Conservation (phyloP, 2,329 filamentous ascomycete species). For the Fusarium multiceps region DNA sequence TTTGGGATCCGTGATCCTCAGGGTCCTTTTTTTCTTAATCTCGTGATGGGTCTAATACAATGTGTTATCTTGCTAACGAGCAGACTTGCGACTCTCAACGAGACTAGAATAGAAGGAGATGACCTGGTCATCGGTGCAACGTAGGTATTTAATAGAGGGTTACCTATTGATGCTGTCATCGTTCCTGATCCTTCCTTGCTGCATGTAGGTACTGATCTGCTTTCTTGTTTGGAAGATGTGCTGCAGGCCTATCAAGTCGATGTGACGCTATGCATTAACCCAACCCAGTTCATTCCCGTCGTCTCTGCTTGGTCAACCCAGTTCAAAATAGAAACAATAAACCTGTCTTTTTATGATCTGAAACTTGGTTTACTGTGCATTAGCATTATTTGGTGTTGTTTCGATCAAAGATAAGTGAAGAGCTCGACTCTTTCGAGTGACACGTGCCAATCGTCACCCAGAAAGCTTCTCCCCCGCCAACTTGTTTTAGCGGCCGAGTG, state of each 20-base stretch:
- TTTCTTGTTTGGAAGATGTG: slow-evolving; percentile 26
- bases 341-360: slow-evolving; percentile 10
- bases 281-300: slow-evolving; percentile 6
- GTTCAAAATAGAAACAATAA: slow-evolving; percentile 13
- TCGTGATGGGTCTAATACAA: background rate
- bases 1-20: background rate
- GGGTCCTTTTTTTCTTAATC: background rate
- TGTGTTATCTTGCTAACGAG: background rate
- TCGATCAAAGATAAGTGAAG: background rate
- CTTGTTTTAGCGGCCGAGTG: slow-evolving; percentile 28
- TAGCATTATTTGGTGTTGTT: background rate
- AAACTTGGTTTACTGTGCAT: slow-evolving; percentile 20
- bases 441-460: slow-evolving; percentile 34
- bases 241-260: slow-evolving; percentile 37
- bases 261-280: slow-evolving; percentile 38
- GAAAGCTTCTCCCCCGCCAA: slow-evolving; percentile 24
- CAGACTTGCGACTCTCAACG: background rate
- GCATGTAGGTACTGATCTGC: slow-evolving; percentile 33
- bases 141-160: background rate
- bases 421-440: slow-evolving; percentile 2
- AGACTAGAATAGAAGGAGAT: background rate
- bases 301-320: slow-evolving; percentile 23
- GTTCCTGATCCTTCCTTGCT: slow-evolving; percentile 30
- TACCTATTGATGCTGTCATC: slow-evolving; percentile 23
- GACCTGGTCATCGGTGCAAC: background rate